Base-by-base conservation (phyloP, 371 early-diverging fungal species). In the Apophysomyces elegans region DNA sequence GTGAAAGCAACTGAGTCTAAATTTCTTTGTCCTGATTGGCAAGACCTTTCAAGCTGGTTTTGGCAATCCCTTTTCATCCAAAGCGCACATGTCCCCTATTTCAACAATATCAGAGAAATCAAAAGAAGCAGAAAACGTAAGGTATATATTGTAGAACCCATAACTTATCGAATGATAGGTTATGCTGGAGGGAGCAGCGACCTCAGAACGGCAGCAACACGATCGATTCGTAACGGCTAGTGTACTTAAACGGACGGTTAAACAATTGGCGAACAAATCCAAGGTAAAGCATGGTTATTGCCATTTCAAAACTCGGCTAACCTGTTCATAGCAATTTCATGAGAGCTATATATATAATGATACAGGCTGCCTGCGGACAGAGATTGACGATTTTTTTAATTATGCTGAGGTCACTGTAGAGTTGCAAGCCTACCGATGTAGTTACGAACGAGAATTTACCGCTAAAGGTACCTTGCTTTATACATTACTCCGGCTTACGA, bases 311-410 rank as follows among this genome's bases (percentile, higher is more conserved):
- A 41, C 37, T 12, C 9, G 39, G 18, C 59, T 45, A 50, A 16
- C 12, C 39, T 16, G 58, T 12, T 45, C 9, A 18, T 13, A 88
- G 89, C 75, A 80, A 37, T 78, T 81, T 39, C 81, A 84, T 56
- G 78, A 81, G 26, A 76, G 80, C 36, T 92, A 90, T 61, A 65
- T 76, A 6, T 91, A 92, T 66, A 78, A 77, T n/a, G 90, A 91
- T 67, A 72, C 82, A 43, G 91, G 89, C 38, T 64, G 72, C 0
- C 64, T 90, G 35, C 66, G 80, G 41, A 83, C 75, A 7, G 94
- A 93, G 69, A 79, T 91, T 64, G 87, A 91, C 70, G 94, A 93
- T 56, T 91, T 93, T 59, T 91, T 85, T 67, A 80, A 82, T 56
- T 90, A 88, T 71, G 74, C 77, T 8, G 92, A 93, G 69, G 76